Base-by-base conservation (phyloP, 805 yeast genomes). In the Wickerhamiella vanderwaltii region DNA sequence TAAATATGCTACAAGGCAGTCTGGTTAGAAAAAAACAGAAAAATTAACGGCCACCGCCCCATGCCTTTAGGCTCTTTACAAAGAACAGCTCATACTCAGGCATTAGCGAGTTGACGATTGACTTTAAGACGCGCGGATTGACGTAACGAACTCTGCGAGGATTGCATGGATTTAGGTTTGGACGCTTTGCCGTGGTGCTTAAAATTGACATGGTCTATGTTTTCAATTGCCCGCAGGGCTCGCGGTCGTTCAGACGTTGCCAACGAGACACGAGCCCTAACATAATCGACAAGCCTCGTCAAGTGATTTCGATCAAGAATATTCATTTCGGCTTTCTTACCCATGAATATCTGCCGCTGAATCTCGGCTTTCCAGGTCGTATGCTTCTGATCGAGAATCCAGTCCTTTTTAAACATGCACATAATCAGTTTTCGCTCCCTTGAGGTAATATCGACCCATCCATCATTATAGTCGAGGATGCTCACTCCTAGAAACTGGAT, bases 301-400 rank as follows among this genome's bases (percentile, higher is more conserved):
- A 47, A 30, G 25, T 49, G 47, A 16, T 43, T 31, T 15, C n/a
- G 25, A n/a, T 53, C 62, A 26, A 61, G 55, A 19, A 63, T 60
- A 49, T 67, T 71, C 73, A 78, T 72, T 54, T 77, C 85, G 2
- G 77, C 68, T 51, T 77, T 77, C 41, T 63, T 63, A 40, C 63
- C 58, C 28, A 76, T 55, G 26, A 67, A 61, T 37, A 77, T 51
- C 17, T 74, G 74, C 39, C 79, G 56, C 41, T 73, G 77, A 2
- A 73, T 51, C 53, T 77, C 82, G 30, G 67, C 50, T 35, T 60
- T 64, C 64, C 43, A 50, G 25, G 43, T 37, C 13, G 13, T n/a
- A 17, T 37, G 33, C 20, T 36, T 44, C 19, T 43, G 43, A 2
- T 48, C 45, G 22, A 37, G 46, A 9, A 55, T 46, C 51, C 58